These are phyloP conservation scores for Fagopyrum esculentum DNA, from an alignment of 148 eudicot species.

Conservation along the genomic window DNA sequence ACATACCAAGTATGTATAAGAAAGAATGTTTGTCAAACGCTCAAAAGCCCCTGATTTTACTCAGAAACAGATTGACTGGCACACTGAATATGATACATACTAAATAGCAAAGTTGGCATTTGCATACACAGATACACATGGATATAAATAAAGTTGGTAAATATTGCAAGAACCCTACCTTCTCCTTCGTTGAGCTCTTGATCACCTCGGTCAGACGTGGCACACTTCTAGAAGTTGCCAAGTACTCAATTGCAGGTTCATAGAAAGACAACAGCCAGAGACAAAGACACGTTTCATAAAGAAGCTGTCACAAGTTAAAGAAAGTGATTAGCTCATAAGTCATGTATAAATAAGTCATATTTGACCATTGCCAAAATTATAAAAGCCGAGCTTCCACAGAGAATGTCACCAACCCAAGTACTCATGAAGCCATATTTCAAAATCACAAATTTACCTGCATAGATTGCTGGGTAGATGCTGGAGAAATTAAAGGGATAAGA, in stretches of 20 bases:
- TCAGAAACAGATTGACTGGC: too few relatives aligned
- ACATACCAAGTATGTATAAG: too few relatives aligned
- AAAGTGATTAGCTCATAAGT: constrained; percentile 7
- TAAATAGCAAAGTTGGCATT: not conserved
- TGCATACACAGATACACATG: not conserved
- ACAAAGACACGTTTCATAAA: constrained; percentile 93
- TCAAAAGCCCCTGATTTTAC: too few relatives aligned
- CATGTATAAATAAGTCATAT: not conserved
- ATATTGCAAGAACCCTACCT: constrained; percentile 34
- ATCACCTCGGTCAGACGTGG: constrained; percentile 82
- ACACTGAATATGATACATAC: too few relatives aligned
- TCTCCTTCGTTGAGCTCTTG: constrained; percentile 88
- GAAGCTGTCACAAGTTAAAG: constrained; percentile 52
- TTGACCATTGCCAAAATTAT: not conserved
- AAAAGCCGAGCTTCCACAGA: not conserved
- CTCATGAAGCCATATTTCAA: not conserved
- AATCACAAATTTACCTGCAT: constrained; percentile 50
- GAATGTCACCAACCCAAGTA: not conserved
- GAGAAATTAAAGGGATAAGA: constrained; percentile 74
- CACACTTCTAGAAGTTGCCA: constrained; percentile 77
- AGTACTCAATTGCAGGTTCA: constrained; percentile 87
- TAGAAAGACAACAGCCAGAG: constrained; percentile 89
- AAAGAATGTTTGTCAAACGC: too few relatives aligned
- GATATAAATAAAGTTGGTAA: not conserved
- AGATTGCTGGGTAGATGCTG: constrained; percentile 90